phyloP scores from a whole-genome alignment of 2,329 filamentous ascomycete genomes.

The Apiospora aurea region DNA sequence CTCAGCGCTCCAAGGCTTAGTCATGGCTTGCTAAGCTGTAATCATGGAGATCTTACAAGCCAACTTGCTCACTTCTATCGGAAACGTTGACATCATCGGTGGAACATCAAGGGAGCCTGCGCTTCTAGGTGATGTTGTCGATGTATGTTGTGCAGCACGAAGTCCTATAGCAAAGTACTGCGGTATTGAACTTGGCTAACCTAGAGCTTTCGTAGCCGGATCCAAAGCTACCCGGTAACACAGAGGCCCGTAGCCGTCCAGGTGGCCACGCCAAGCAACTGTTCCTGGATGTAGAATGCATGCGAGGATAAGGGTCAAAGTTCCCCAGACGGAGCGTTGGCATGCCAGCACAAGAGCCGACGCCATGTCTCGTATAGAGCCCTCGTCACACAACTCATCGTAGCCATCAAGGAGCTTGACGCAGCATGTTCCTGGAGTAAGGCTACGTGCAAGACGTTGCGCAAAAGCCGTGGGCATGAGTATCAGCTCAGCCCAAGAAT shows the following conservation, averaged over 20 bases:
- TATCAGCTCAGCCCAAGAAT: not conserved
- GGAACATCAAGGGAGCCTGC: conserved; percentile 28
- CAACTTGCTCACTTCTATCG: conserved; percentile 27
- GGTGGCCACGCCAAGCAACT: conserved; percentile 14
- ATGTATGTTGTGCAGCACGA: conserved; percentile 6
- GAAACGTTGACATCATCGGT: conserved; percentile 40
- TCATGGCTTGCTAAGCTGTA: conserved; percentile 26
- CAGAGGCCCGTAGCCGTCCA: conserved; percentile 16
- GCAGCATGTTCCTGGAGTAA: not conserved
- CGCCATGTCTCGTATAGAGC: conserved; percentile 20
- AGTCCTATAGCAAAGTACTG: not conserved
- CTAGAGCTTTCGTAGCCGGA: conserved; percentile 7
- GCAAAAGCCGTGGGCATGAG: not conserved
- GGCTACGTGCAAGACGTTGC: not conserved
- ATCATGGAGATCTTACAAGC: conserved; percentile 35
- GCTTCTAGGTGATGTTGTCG: conserved; percentile 9
- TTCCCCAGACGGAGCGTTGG: conserved; percentile 15
- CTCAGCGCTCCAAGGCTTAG: not conserved
- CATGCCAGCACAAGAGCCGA: conserved; percentile 3
- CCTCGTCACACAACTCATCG: conserved; percentile 1
- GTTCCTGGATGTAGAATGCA: conserved; percentile 21
- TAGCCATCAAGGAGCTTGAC: conserved; percentile 9
- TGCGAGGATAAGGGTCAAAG: conserved; percentile 8
- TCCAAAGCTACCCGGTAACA: conserved; percentile 14
- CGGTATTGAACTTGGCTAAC: conserved; percentile 1